Evolutionary conservation across 805 yeast species (phyloP), one percentile per base, ranked within the genome.

Genomic region (Kodamaea leandrae): DNA sequence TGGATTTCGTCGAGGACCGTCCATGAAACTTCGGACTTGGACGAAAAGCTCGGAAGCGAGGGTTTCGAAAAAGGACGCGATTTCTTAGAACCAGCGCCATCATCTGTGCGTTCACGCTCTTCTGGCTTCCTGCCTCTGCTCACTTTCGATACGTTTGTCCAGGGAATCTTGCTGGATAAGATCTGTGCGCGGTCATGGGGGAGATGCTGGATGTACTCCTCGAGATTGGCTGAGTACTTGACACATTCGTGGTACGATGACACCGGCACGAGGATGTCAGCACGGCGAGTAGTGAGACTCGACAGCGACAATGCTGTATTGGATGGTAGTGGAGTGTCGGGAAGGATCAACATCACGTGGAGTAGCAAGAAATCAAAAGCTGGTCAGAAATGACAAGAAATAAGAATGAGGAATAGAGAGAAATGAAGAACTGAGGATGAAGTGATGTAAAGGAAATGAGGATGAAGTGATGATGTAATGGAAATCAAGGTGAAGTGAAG

Each of bases 151-250:
- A 44, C n/a, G 33, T 48, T 41, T 8, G 44, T 26, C 58, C 60
- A 55, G 4, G 59, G 59, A 3, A 35, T 18, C 8, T 21, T 26
- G 6, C 7, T 27, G n/a, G 12, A 23, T 14, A 29, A n/a, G 4
- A 26, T 25, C 21, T 20, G 21, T 4, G 20, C 4, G 17, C 4
- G 13, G 14, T 29, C 23, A 16, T 26, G 15, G 16, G 33, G 13
- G 8, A 20, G 4, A 15, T 61, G 36, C 9, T 60, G 61, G 21
- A 68, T 44, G 42, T 68, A 69, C 30, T 57, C 56, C 41, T 65
- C 70, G n/a, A 66, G 42, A 14, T 54, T 45, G 26, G 61, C 60
- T 12, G 59, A 61, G 46, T 57, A 66, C 16, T 62, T 50, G 12
- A 61, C 57, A 19, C 59, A 43, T 3, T 60, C 67, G 25, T 55